These are phyloP conservation scores for Quercus agrifolia DNA, from an alignment of 306 rosid species.

Conservation along the genomic window DNA sequence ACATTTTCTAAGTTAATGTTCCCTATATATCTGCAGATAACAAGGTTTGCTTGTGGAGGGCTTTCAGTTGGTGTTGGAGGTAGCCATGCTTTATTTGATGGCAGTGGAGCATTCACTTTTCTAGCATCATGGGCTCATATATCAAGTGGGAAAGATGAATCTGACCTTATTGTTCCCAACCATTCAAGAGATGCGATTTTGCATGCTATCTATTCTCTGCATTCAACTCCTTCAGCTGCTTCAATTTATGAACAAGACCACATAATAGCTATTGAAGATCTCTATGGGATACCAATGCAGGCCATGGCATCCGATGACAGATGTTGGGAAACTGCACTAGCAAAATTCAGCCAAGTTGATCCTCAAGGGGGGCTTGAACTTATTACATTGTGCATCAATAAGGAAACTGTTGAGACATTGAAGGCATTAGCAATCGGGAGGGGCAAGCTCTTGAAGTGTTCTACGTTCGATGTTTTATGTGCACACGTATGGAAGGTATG, in stretches of 20 bases:
- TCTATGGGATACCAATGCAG: slow-evolving; percentile 26
- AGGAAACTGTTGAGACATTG: slow-evolving; percentile 11
- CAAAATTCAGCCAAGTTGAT: slow-evolving; percentile 1
- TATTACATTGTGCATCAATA: slow-evolving; percentile 7
- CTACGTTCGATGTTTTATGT: slow-evolving; percentile 27
- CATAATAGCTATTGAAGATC: slow-evolving; percentile 23
- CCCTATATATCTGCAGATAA: slow-evolving; percentile 3
- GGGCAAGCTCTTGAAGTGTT: slow-evolving; percentile 26
- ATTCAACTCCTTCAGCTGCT: neutral
- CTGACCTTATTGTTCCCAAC: slow-evolving; percentile 13
- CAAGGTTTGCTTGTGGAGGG: slow-evolving; percentile 28
- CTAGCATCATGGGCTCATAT: slow-evolving; percentile 28
- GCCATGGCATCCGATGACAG: slow-evolving; percentile 19
- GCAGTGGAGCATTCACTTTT: slow-evolving; percentile 25
- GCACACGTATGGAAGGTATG: slow-evolving; percentile 31
- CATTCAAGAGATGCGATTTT: slow-evolving; percentile 22
- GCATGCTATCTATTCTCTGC: neutral
- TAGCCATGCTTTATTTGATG: slow-evolving; percentile 30
- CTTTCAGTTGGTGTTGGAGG: slow-evolving; percentile 19
- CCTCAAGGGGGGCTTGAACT: neutral
- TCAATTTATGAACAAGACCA: slow-evolving; percentile 28
- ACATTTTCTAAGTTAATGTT: too few relatives aligned
- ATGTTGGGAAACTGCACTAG: slow-evolving; percentile 22
- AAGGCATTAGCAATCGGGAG: slow-evolving; percentile 13
- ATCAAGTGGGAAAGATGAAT: slow-evolving; percentile 12